Percentiles rank a stretch among this genome's conserved stretches.
These are phyloP conservation scores for Epichloe gansuensis DNA, from an alignment of 2,329 filamentous ascomycete species.

Conservation along the genomic window DNA sequence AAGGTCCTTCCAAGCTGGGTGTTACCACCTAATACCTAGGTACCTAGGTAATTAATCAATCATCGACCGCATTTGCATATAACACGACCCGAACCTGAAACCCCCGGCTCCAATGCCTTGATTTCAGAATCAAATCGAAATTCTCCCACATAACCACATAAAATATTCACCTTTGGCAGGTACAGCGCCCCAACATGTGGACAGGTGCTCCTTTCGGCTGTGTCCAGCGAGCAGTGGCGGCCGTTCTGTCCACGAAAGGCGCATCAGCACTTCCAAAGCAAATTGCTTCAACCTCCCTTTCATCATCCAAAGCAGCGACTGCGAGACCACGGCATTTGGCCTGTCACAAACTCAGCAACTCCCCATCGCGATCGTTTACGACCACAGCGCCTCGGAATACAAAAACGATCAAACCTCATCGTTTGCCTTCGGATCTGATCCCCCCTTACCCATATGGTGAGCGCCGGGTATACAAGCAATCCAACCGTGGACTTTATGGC, in stretches of 20 bases:
- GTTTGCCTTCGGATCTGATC: conserved; percentile 36
- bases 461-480: conserved; percentile 63
- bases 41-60: not conserved
- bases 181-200: not conserved
- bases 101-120: not conserved
- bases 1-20: not conserved
- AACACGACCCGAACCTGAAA: not conserved
- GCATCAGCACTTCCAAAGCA: conserved; percentile 2
- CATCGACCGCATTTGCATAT: not conserved
- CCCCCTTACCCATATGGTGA: conserved; percentile 65
- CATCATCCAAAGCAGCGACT: not conserved
- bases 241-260: conserved; percentile 8
- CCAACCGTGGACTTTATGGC: conserved; percentile 63
- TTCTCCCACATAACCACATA: not conserved
- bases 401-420: conserved; percentile 30
- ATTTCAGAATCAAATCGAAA: not conserved
- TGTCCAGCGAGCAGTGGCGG: conserved; percentile 9
- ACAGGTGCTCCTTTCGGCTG: conserved; percentile 2
- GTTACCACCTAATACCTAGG: too few relatives aligned
- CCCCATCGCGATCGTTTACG: conserved; percentile 19
- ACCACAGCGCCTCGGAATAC: conserved; percentile 21
- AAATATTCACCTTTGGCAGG: not conserved
- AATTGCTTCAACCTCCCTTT: not conserved
- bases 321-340: not conserved
- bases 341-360: not conserved